Base-by-base conservation (phyloP, 1,284 basidiomycete genomes). In the Fomitiporia mediterranea region DNA sequence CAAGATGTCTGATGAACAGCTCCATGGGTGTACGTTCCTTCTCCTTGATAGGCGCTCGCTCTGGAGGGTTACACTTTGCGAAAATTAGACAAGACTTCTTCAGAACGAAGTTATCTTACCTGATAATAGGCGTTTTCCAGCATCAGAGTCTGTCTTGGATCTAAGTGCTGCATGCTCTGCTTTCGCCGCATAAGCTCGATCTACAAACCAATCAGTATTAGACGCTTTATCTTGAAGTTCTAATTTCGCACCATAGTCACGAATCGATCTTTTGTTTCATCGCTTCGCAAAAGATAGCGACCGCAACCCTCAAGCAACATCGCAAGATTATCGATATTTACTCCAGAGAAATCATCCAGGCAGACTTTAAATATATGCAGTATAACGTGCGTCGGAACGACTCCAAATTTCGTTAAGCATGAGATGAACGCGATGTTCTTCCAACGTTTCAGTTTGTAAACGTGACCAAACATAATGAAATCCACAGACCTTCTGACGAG, bases 41-140 rank as follows among this genome's bases (percentile, higher is more conserved):
- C 60, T 89, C 85, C 64, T 91, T 81, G 37, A 87, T 81, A 0
- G 91, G 91, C 0, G 87, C 83, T 54, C 97, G 84, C 65, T 98
- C 94, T 0, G 97, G 97, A 2, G 97, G 97, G 66, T 99, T 98
- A 71, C 95, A 98, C 87, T 98, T 63, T 9, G 46, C 46, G 35
- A 51, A 2, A 50, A 27, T 35, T 13, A 30, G 39, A 28, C 32
- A 19, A 40, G 13, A 37, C 4, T 13, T 13, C 6, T 13, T 9
- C 25, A 30, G 25, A 7, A 37, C 2, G 15, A 15, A 43, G 40
- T 21, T 27, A 23, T 66, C 73, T 56, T 59, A 91, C 91, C 79
- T 94, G 94, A 68, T 98, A 99, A 70, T 98, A 99, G 0, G 97
- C 97, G 68, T 99, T 99, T 71, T 99, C 97, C 30, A 99, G 81